Percentiles rank a stretch among this genome's conserved stretches.
Evolutionary conservation across 1,284 basidiomycete species (phyloP).

Genomic region (Exobasidium cylindrosporum): DNA sequence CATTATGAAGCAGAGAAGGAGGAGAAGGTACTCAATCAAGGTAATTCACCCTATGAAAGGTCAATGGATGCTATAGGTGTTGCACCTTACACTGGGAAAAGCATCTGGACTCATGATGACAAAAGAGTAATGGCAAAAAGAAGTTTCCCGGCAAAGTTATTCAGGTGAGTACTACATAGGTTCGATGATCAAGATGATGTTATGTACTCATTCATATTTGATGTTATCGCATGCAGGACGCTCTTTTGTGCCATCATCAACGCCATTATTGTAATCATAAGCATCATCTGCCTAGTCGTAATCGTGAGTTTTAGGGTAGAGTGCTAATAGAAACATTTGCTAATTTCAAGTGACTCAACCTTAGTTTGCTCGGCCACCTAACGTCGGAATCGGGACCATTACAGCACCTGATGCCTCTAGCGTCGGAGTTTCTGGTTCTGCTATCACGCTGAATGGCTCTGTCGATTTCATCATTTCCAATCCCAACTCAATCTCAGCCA

Average conservation of each 20-base stretch:
- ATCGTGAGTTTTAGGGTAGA: conserved; percentile 2
- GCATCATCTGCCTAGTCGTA: conserved; percentile 43
- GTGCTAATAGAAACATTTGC: background rate
- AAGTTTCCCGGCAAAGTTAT: conserved; percentile 36
- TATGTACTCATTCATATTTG: background rate
- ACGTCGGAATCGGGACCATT: conserved; percentile 39
- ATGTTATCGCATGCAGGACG: conserved; percentile 16
- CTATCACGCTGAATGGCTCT: conserved; percentile 42
- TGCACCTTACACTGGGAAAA: conserved; percentile 32
- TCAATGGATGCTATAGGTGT: background rate
- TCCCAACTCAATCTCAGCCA: conserved; percentile 50
- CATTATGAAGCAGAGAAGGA: background rate
- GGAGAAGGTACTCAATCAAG: background rate
- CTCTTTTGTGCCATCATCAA: conserved; percentile 41
- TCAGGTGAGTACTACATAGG: conserved; percentile 13
- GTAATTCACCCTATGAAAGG: conserved; percentile 1
- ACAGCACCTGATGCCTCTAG: conserved; percentile 21
- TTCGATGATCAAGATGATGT: too few species aligned
- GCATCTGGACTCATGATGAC: conserved; percentile 48
- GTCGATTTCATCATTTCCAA: conserved; percentile 46
- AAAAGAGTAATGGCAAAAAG: conserved; percentile 37
- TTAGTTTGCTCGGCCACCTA: conserved; percentile 46
- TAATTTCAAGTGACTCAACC: too few species aligned
- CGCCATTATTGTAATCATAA: conserved; percentile 39
- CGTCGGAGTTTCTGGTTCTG: conserved; percentile 29